Conservation (phyloP, 805 yeast genomes). For the Candida fluviatilis region DNA sequence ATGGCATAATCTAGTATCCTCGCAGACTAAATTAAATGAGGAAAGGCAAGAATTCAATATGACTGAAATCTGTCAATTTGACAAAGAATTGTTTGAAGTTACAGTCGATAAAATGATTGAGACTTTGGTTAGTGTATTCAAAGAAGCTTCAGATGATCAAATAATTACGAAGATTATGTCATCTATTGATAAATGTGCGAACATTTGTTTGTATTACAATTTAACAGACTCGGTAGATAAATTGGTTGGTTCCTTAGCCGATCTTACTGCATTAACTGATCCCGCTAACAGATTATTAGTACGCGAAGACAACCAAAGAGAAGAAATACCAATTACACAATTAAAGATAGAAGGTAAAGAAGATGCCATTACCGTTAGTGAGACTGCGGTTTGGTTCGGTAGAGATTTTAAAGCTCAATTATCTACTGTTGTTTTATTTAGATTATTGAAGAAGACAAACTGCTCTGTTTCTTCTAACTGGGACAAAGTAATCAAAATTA, state of each 20-base stretch:
- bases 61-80: constrained; percentile 48
- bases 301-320: constrained; percentile 29
- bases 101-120: constrained; percentile 63
- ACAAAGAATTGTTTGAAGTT: constrained; percentile 63
- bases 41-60: constrained; percentile 8
- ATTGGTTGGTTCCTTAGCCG: constrained; percentile 62
- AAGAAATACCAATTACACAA: constrained; percentile 43
- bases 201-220: constrained; percentile 64
- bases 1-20: constrained; percentile 68
- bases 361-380: constrained; percentile 69
- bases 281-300: constrained; percentile 19
- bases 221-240: constrained; percentile 56
- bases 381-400: constrained; percentile 79
- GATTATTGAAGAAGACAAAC: constrained; percentile 61
- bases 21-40: constrained; percentile 36
- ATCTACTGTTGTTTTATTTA: constrained; percentile 79
- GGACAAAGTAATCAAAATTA: constrained; percentile 54
- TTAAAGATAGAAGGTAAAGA: constrained; percentile 49
- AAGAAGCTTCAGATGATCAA: constrained; percentile 87
- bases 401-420: constrained; percentile 88
- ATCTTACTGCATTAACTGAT: constrained; percentile 61
- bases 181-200: constrained; percentile 80
- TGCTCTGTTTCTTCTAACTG: constrained; percentile 53
- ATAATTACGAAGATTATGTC: constrained; percentile 83
- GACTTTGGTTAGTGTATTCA: constrained; percentile 73